Base-by-base conservation (phyloP, 2,329 filamentous ascomycete species). In the Knufia fluminis region DNA sequence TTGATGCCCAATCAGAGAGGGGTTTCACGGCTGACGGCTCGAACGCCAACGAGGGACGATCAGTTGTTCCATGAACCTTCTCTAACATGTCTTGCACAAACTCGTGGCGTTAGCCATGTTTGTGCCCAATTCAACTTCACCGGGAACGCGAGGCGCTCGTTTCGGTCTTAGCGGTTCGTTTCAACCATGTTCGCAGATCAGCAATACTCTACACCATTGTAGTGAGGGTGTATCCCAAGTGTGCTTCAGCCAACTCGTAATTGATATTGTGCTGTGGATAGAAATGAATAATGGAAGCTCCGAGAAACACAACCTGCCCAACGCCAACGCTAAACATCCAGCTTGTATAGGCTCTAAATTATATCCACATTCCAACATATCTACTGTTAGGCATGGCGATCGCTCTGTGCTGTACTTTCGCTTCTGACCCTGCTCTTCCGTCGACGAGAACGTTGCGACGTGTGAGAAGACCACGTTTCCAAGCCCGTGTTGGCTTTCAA, bases 361-460 rank as follows among this genome's bases (percentile, higher is more conserved):
- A 43, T 23, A 24, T 39, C 40, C 39, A 51, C 41, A 24, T 6
- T 36, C n/a, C 9, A 4, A 36, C n/a, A 4, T 36, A 17, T 39
- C 35, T 41, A 50, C 40, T 28, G 23, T 12, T 31, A 46, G 28
- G 16, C 54, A 28, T 16, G 52, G 24, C 31, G 54, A 35, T 45
- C 24, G n/a, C 17, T 22, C 32, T 46, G 44, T 38, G 33, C 33
- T 24, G 44, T 46, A 14, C 32, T 46, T 36, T 38, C 20, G 33
- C 22, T 36, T 20, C 17, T 36, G 22, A 12, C n/a, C 6, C 44
- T 46, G 26, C 28, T 23, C 22, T 32, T n/a, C 22, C 28, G 20
- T 71, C 60, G 8, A 70, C 69, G n/a, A 66, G 67, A 50, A 71
- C 66, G 41, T 61, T 66, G 57, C 2, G 31, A n/a, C n/a, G 16